Evolutionary conservation across 192 early-diverging fungal genomes (phyloP).

Genomic region (Umbelopsis isabellina): DNA sequence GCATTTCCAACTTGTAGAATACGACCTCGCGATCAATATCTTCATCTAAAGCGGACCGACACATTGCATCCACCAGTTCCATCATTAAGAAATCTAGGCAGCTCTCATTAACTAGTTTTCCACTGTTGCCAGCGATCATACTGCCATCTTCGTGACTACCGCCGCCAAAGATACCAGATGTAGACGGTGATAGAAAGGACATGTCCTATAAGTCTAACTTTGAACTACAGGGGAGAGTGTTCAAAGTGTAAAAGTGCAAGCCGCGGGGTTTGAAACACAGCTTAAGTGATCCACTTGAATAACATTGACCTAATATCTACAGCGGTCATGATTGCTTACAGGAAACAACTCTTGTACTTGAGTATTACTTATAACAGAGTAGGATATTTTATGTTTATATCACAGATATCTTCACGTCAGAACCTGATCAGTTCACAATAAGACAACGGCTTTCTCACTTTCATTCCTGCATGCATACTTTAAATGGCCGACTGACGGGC

Average conservation of each 20-base stretch:
- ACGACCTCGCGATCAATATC: slow-evolving; percentile 86
- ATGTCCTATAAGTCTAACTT: background rate
- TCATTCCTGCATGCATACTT: background rate
- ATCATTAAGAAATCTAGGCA: slow-evolving; percentile 74
- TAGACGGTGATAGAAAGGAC: slow-evolving; percentile 11
- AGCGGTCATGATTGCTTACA: too few species aligned
- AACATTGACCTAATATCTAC: too few species aligned
- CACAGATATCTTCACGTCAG: background rate
- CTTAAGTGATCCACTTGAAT: too few species aligned
- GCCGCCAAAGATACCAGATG: slow-evolving; percentile 11
- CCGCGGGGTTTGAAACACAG: background rate
- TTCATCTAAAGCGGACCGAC: slow-evolving; percentile 54
- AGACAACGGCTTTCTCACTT: background rate
- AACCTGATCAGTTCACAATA: background rate
- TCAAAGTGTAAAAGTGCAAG: background rate
- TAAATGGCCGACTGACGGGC: slow-evolving; percentile 1
- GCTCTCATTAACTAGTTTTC: slow-evolving; percentile 61
- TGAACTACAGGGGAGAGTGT: background rate
- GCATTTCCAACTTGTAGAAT: slow-evolving; percentile 87
- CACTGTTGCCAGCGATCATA: slow-evolving; percentile 7
- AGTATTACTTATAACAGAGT: too few species aligned
- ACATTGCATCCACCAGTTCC: slow-evolving; percentile 76
- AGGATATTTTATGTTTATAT: too few species aligned
- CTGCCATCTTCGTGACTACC: slow-evolving; percentile 14
- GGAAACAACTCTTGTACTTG: too few species aligned